Percentiles rank a stretch among this genome's conserved stretches.
Conservation (phyloP, 169 alveolate genomes). For the Plasmodium chabaudi region DNA sequence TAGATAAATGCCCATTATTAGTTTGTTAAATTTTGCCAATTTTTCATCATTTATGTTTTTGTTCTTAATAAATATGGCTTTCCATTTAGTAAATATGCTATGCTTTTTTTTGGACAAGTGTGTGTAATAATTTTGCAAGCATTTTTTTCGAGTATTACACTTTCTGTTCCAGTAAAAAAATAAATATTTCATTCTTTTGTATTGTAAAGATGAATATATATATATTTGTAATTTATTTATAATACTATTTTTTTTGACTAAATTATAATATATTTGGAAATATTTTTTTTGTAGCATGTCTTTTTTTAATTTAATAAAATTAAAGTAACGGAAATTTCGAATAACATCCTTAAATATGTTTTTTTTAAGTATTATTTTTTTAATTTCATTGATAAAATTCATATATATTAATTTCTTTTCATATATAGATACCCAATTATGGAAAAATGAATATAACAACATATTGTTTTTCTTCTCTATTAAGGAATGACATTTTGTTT, state of each 20-base stretch:
- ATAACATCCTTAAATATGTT: conserved; percentile 2
- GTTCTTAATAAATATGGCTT: background rate
- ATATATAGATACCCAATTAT: conserved; percentile 25
- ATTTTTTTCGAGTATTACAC: conserved; percentile 7
- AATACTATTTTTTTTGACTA: conserved; percentile 18
- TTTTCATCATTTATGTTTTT: conserved; percentile 10
- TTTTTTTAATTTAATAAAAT: conserved; percentile 23
- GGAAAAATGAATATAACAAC: background rate
- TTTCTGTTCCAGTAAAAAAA: conserved; percentile 13
- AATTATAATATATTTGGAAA: conserved; percentile 28
- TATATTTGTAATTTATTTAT: conserved; percentile 26
- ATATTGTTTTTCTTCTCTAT: background rate
- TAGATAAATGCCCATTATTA: background rate
- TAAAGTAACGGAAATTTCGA: conserved; percentile 12
- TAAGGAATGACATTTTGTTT: background rate
- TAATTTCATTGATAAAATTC: background rate
- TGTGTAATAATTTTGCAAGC: conserved; percentile 1
- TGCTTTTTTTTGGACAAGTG: conserved; percentile 6
- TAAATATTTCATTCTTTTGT: conserved; percentile 2
- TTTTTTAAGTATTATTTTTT: conserved; percentile 17
- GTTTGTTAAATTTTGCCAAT: conserved; percentile 3
- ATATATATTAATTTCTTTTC: conserved; percentile 24
- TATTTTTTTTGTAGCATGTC: conserved; percentile 6
- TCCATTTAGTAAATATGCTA: conserved; percentile 24
- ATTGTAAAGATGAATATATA: conserved; percentile 34